phyloP scores from a whole-genome alignment of 257 asterid genomes.

The Primulina eburnea region DNA sequence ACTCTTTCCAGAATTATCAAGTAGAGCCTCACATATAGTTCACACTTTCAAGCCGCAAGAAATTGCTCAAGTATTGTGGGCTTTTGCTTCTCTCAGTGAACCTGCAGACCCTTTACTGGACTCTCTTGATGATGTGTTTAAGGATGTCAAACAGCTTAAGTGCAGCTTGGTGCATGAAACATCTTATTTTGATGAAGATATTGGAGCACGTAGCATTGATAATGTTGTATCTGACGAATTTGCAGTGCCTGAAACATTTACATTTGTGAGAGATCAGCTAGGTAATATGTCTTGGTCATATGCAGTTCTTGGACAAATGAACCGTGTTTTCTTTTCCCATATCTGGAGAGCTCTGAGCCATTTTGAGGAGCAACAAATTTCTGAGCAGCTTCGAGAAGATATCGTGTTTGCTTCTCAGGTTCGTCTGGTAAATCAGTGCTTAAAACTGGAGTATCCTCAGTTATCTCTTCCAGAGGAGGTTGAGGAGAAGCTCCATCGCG shows the following conservation, averaged over 20 bases:
- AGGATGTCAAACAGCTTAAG: constrained; percentile 39
- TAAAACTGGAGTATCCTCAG: constrained; percentile 64
- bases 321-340: constrained; percentile 51
- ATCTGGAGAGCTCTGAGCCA: constrained; percentile 60
- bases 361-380: constrained; percentile 55
- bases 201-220: constrained; percentile 15
- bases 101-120: constrained; percentile 62
- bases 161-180: constrained; percentile 33
- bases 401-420: constrained; percentile 88
- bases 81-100: constrained; percentile 84
- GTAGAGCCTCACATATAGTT: constrained; percentile 59
- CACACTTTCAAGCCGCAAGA: constrained; percentile 78
- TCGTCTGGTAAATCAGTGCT: constrained; percentile 64
- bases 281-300: constrained; percentile 87
- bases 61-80: constrained; percentile 91
- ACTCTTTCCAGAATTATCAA: constrained; percentile 58
- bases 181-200: constrained; percentile 35
- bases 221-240: constrained; percentile 14
- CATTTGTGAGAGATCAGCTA: constrained; percentile 64
- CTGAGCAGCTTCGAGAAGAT: constrained; percentile 72
- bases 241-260: constrained; percentile 29
- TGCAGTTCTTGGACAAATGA: constrained; percentile 74
- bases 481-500: constrained; percentile 55
- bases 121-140: constrained; percentile 57
- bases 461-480: constrained; percentile 48